These are phyloP conservation scores for Cyathus olla DNA, from an alignment of 1,284 basidiomycete genomes.

Conservation along the genomic window DNA sequence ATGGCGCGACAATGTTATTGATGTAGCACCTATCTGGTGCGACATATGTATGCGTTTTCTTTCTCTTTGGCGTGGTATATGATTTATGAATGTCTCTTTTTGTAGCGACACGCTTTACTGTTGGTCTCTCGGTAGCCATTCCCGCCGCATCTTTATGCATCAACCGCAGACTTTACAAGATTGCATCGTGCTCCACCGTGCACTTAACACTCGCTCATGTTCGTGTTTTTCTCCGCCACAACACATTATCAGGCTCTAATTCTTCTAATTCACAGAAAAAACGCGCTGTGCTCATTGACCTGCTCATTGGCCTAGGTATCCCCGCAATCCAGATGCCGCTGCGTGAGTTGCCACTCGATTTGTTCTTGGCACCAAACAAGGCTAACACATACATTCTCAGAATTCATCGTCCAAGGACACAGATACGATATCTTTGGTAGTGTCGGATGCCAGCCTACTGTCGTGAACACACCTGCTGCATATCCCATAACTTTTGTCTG, in stretches of 20 bases:
- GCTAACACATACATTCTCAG: constrained; percentile 22
- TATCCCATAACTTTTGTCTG: constrained; percentile 46
- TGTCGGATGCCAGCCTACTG: constrained; percentile 52
- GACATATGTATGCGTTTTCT: no score
- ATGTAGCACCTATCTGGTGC: constrained; percentile 76
- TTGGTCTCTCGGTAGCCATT: constrained; percentile 57
- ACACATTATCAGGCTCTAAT: constrained; percentile 48
- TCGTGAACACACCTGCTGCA: constrained; percentile 48
- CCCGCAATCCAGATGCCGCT: constrained; percentile 62
- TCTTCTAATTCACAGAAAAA: constrained; percentile 52
- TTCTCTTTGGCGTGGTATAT: no score
- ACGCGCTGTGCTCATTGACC: constrained; percentile 56
- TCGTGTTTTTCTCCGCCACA: no score
- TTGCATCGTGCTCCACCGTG: no score
- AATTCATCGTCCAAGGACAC: constrained; percentile 56
- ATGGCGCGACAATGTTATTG: constrained; percentile 70
- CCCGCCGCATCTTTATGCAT: constrained; percentile 69
- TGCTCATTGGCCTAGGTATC: constrained; percentile 59
- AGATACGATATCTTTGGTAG: constrained; percentile 59
- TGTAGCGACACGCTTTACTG: constrained; percentile 52
- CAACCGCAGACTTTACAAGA: constrained; percentile 67
- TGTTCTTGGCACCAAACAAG: not conserved
- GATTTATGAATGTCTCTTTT: no score
- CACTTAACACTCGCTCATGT: no score
- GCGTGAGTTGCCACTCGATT: constrained; percentile 50